A percentile compares a stretch with the other conserved stretches of the same genome.
Conservation (phyloP, 495 filamentous ascomycete genomes). For the Aspergillus leporis region DNA sequence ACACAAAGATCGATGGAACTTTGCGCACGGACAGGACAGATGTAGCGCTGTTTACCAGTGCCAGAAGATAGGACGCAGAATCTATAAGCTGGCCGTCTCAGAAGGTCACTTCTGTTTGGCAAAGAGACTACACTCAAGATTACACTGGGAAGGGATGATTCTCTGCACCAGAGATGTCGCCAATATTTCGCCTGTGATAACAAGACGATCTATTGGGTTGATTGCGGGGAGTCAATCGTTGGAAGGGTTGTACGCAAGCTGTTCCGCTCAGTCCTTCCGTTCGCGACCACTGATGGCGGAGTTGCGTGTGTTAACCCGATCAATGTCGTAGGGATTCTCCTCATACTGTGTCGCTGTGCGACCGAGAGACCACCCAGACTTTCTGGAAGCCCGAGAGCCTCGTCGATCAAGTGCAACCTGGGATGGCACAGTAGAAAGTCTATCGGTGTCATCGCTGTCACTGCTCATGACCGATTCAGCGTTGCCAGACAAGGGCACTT, state of each 20-base stretch:
- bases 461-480: constrained; percentile 1
- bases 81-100: too few species aligned
- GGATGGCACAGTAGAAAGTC: constrained; percentile 30
- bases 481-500: constrained; percentile 13
- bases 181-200: background rate
- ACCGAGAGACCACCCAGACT: constrained; percentile 31
- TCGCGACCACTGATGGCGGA: constrained; percentile 30
- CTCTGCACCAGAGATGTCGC: too few species aligned
- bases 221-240: background rate
- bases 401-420: constrained; percentile 17
- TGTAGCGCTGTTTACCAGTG: too few species aligned
- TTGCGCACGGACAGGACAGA: too few species aligned
- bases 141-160: too few species aligned
- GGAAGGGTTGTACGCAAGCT: background rate
- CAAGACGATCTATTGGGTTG: background rate
- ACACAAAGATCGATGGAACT: too few species aligned
- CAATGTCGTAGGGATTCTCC: constrained; percentile 40
- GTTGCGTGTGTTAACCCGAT: constrained; percentile 38
- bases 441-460: constrained; percentile 22
- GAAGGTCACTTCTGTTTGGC: too few species aligned
- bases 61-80: too few species aligned
- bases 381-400: constrained; percentile 22
- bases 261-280: background rate
- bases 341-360: constrained; percentile 37
- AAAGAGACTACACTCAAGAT: too few species aligned